A percentile compares a stretch with the other conserved stretches of the same genome.
Conservation (phyloP, 352 stramenopile genomes). For the Achlya hypogyna region DNA sequence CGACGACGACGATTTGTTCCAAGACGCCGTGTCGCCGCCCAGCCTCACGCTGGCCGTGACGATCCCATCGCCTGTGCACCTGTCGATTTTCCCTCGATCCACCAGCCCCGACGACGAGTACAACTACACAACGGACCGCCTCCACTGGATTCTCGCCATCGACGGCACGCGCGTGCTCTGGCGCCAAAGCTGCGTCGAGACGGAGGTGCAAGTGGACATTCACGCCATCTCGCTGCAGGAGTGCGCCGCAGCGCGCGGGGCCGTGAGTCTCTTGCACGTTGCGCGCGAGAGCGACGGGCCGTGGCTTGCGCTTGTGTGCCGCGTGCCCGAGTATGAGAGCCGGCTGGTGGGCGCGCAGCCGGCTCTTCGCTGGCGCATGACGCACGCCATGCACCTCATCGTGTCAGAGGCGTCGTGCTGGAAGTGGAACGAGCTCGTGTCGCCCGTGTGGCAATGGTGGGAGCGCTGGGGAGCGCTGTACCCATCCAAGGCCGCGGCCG, state of each 20-base stretch:
- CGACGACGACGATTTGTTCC: slow-evolving; percentile 77
- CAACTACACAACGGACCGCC: not conserved
- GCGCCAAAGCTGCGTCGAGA: slow-evolving; percentile 71
- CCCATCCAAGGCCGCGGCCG: slow-evolving; percentile 37
- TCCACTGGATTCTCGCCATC: not conserved
- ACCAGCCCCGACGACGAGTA: not conserved
- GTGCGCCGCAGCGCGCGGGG: not conserved
- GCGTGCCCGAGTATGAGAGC: slow-evolving; percentile 72
- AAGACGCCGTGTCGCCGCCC: slow-evolving; percentile 79
- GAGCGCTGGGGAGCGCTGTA: slow-evolving; percentile 69
- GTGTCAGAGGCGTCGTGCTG: slow-evolving; percentile 40
- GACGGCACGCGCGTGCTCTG: not conserved
- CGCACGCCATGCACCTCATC: slow-evolving; percentile 31
- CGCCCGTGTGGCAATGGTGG: slow-evolving; percentile 77
- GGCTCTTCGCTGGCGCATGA: not conserved
- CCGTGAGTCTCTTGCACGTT: slow-evolving; percentile 19
- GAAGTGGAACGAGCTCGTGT: slow-evolving; percentile 69
- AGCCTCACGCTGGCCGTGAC: slow-evolving; percentile 48
- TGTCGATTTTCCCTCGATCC: slow-evolving; percentile 46
- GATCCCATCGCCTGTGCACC: slow-evolving; percentile 35
- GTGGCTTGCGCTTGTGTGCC: slow-evolving; percentile 46
- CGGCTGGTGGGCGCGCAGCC: slow-evolving; percentile 42
- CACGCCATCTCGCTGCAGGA: slow-evolving; percentile 41
- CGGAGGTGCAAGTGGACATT: slow-evolving; percentile 59
- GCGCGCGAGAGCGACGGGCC: slow-evolving; percentile 2